Evolutionary conservation across 129 eudicot genomes (phyloP).

Genomic region (Flaveria linearis): DNA sequence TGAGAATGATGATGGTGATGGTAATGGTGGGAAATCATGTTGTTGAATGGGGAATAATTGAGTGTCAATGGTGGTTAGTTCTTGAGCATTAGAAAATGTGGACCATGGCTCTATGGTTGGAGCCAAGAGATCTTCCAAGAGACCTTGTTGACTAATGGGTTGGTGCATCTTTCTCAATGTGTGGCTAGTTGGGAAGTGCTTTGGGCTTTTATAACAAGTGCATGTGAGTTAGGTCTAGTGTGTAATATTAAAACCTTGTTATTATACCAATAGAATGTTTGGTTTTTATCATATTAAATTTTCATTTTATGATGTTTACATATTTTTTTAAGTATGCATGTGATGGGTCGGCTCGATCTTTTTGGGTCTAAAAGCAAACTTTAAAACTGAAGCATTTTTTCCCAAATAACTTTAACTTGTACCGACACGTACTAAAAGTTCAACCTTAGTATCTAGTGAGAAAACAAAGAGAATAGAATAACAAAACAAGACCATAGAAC

Average conservation of each 20-base stretch:
- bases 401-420: no score
- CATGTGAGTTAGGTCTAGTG: conserved; percentile 20
- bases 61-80: conserved; percentile 25
- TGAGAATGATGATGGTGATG: conserved; percentile 34
- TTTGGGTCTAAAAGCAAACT: no score
- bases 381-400: no score
- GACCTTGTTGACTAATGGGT: conserved; percentile 43
- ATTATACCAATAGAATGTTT: conserved; percentile 16
- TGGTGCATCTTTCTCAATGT: conserved; percentile 47
- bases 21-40: conserved; percentile 27
- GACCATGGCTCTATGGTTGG: conserved; percentile 44
- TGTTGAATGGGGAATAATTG: conserved; percentile 22
- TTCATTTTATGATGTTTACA: not conserved
- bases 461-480: no score
- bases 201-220: conserved; percentile 35
- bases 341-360: no score
- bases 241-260: conserved; percentile 14
- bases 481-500: no score
- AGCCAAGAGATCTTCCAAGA: conserved; percentile 54
- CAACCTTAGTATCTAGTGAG: no score
- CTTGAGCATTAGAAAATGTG: conserved; percentile 34
- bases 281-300: not conserved
- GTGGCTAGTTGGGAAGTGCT: conserved; percentile 21
- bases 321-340: not conserved
- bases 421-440: no score